phyloP scores from a whole-genome alignment of 192 early-diverging fungal species.

The Fimicolochytrium jonesii region DNA sequence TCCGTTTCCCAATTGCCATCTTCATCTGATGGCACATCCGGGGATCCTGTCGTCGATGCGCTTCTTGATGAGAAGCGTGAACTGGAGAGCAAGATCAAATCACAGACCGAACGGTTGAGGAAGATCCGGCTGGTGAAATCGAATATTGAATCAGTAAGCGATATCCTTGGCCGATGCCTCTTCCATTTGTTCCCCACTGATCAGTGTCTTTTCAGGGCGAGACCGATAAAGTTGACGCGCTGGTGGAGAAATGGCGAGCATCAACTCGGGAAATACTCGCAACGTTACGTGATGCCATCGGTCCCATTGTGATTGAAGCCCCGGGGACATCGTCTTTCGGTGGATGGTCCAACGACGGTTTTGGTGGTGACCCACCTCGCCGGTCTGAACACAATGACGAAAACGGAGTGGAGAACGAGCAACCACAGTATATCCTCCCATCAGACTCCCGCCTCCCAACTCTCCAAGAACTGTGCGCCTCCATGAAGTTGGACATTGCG shows the following conservation, averaged over 20 bases:
- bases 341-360: background rate
- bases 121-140: too few relatives aligned
- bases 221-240: background rate
- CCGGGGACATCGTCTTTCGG: too few relatives aligned
- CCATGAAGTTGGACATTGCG: background rate
- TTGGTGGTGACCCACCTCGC: too few relatives aligned
- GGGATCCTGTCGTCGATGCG: too few relatives aligned
- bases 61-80: too few relatives aligned
- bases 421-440: background rate
- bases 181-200: too few relatives aligned
- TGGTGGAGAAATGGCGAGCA: conserved; percentile 1
- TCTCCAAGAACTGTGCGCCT: background rate
- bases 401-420: background rate
- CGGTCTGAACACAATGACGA: background rate
- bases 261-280: background rate
- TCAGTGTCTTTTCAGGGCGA: conserved; percentile 2
- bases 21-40: too few relatives aligned
- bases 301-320: background rate
- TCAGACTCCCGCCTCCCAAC: background rate
- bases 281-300: background rate
- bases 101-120: too few relatives aligned
- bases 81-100: too few relatives aligned
- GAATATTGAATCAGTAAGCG: too few relatives aligned
- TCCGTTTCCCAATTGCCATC: too few relatives aligned
- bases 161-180: too few relatives aligned